Evolutionary conservation across 345 rosid genomes (phyloP).

Genomic region (Gossypium sturtianum): DNA sequence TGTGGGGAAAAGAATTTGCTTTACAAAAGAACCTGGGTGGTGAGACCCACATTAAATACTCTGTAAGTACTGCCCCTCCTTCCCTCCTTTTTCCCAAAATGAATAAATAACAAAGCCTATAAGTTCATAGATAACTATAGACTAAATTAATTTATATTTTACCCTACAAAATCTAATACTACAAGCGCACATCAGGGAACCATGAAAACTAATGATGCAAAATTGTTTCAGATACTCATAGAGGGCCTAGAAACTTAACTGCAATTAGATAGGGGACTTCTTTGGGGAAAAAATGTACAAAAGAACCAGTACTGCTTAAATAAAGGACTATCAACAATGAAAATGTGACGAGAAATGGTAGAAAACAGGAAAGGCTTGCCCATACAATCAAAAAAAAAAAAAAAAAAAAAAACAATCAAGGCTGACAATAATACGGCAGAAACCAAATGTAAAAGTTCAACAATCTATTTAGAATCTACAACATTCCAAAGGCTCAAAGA

Average conservation of each 20-base stretch:
- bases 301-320: not conserved
- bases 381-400: not conserved
- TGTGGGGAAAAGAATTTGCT: not conserved
- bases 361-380: not conserved
- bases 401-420: not conserved
- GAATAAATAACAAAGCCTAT: not conserved
- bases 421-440: not conserved
- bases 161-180: not conserved
- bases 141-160: not conserved
- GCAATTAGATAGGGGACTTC: not conserved
- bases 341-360: not conserved
- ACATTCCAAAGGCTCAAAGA: not conserved
- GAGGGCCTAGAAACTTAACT: not conserved
- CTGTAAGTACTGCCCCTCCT: not conserved
- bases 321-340: not conserved
- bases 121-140: not conserved
- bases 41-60: not conserved
- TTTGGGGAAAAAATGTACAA: not conserved
- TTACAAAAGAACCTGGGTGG: not conserved
- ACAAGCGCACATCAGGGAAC: not conserved
- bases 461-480: not conserved
- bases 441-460: not conserved
- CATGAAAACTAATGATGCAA: not conserved
- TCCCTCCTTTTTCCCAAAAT: not conserved
- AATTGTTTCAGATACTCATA: not conserved